Percentiles rank a stretch among this genome's conserved stretches.
Conservation (phyloP, 129 eudicot species). For the Helianthus tuberosus region DNA sequence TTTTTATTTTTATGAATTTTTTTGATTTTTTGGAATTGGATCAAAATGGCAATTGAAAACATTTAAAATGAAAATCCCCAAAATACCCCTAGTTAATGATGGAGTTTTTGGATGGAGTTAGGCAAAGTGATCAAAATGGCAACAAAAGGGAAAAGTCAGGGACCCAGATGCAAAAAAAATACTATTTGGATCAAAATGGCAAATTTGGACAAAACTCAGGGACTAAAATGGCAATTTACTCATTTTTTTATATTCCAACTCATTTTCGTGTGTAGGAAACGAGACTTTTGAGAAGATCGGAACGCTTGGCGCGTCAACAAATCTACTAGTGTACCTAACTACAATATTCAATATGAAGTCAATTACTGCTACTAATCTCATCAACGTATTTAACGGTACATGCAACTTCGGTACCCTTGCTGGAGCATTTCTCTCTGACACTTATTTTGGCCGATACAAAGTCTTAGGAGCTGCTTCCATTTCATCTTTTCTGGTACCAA, state of each 20-base stretch:
- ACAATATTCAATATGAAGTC: conserved; percentile 49
- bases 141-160: too few species aligned
- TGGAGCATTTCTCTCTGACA: conserved; percentile 53
- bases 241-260: neutral
- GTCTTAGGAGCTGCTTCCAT: conserved; percentile 44
- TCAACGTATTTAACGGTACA: conserved; percentile 43
- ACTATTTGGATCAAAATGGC: too few species aligned
- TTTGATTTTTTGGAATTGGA: too few species aligned
- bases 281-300: conserved; percentile 66
- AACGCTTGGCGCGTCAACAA: conserved; percentile 46
- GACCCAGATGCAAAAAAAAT: too few species aligned
- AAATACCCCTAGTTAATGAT: too few species aligned
- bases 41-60: too few species aligned
- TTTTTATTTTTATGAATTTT: too few species aligned
- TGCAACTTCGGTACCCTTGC: conserved; percentile 50
- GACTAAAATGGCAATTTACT: too few species aligned
- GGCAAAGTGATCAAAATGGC: too few species aligned
- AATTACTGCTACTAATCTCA: conserved; percentile 41
- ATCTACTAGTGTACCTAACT: conserved; percentile 48
- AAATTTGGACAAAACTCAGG: too few species aligned
- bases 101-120: too few species aligned
- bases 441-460: conserved; percentile 58
- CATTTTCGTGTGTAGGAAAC: conserved; percentile 26
- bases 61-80: too few species aligned
- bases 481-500: conserved; percentile 43